Evolutionary conservation across 2,329 filamentous ascomycete genomes (phyloP), one percentile per base, ranked within the genome.

Genomic region (Diaporthe sp.): DNA sequence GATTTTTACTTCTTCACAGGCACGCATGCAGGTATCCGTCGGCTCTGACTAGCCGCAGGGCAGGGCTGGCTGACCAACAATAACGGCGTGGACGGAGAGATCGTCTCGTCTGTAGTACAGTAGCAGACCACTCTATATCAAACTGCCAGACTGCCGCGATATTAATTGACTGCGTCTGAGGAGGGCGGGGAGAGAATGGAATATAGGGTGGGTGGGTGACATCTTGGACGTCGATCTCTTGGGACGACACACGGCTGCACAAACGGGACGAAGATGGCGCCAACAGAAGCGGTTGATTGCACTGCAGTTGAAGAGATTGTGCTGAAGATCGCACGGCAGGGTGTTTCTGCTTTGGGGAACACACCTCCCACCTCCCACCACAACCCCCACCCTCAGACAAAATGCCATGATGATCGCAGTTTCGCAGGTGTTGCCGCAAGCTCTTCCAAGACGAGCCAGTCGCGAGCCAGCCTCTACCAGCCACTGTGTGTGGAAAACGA

Each of bases 361-460:
- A 31, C 8, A 31, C 17, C 17, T 31, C 8, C 28, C 44, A 46
- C 44, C 44, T 46, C 17, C 1, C 37, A 39, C 28, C 28, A 28
- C 28, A 28, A 19, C 57, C 37, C 51, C 25, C 25, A 55, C 51
- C 25, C 15, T 65, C 60, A 31, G 25, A 68, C 28, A 53, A 37
- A 68, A 68, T 25, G 31, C 31, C 65, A 39, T 28, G 46, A 25
- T n/a, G 65, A 28, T 67, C 34, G 31, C 46, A 53, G 65, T 53
- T 53, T 53, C 46, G 46, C 46, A 68, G 31, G 12, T 68, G 46
- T 53, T 68, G 65, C 65, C 46, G 65, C 65, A 68, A 68, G 65
- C 65, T 68, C 65, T 68, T 68, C 65, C 65, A 39, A 68, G 65
- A 68, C 39, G 19, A 65, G 71, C 58, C 71, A 72, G 5, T 53